These are phyloP conservation scores for Parastagonospora avenae DNA, from an alignment of 2,329 filamentous ascomycete species.

Conservation along the genomic window DNA sequence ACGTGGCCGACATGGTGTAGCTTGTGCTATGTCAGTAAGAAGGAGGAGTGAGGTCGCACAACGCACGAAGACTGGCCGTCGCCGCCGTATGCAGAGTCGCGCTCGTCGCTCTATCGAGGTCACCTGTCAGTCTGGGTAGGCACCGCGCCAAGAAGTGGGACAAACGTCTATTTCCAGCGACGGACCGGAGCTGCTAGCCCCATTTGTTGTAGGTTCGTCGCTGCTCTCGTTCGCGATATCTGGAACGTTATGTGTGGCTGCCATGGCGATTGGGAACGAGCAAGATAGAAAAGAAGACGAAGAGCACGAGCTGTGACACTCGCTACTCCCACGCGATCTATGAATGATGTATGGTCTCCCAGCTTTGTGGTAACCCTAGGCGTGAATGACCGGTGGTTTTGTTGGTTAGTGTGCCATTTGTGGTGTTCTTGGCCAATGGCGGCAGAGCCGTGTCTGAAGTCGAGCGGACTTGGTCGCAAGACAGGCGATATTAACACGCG, in stretches of 20 bases:
- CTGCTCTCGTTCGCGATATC: background rate
- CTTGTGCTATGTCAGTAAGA: conserved; percentile 7
- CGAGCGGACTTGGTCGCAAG: conserved; percentile 1
- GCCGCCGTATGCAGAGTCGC: conserved; percentile 32
- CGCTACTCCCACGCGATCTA: conserved; percentile 3
- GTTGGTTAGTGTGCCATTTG: conserved; percentile 9
- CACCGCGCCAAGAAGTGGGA: conserved; percentile 6
- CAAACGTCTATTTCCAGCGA: conserved; percentile 36
- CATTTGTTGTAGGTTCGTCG: conserved; percentile 13
- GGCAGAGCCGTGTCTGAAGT: background rate
- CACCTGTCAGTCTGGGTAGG: conserved; percentile 16
- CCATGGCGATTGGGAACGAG: background rate
- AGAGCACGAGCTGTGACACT: background rate
- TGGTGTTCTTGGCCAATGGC: conserved; percentile 12
- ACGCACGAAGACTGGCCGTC: conserved; percentile 27
- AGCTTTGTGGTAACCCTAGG: conserved; percentile 11
- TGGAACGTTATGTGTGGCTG: conserved; percentile 1
- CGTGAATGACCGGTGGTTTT: conserved; percentile 10
- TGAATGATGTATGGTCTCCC: conserved; percentile 6
- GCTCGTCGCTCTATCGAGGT: conserved; percentile 28
- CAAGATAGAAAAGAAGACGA: background rate
- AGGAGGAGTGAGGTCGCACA: background rate
- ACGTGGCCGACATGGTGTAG: conserved; percentile 39
- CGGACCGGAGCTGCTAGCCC: conserved; percentile 28
- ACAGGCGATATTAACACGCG: conserved; percentile 8